Evolutionary conservation across 2,329 filamentous ascomycete genomes (phyloP), one percentile per base, ranked within the genome.

Genomic region (Diaporthe australafricana): DNA sequence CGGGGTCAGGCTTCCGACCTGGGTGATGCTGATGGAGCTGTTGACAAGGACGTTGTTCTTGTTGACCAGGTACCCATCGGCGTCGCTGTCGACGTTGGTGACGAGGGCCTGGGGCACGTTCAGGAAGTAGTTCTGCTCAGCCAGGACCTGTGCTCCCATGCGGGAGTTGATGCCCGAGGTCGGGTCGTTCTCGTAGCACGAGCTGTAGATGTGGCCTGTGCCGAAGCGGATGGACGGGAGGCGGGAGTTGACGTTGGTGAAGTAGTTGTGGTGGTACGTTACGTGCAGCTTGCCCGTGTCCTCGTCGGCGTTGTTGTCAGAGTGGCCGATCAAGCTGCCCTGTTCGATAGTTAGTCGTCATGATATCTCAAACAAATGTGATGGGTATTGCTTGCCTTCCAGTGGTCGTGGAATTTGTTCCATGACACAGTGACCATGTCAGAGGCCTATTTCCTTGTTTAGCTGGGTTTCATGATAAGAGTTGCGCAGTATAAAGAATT

Each of bases 251-350:
- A 79, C 77, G 73, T 85, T 83, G 27, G 77, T 75, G 84, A 83
- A 87, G 77, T 84, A 79, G 79, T 87, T 87, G 76, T 87, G 84
- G 75, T 87, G 85, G 73, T 86, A 87, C 0, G 83, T 86, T 69
- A 87, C 75, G 75, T 85, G 85, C 8, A 87, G 80, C 65, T 84
- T 79, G 7, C 84, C 84, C 2, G 72, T 79, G 75, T 85, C 85
- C 40, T 73, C 62, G n/a, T 30, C 72, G 4, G 77, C 81, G 82
- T 91, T 91, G 81, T 70, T 84, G 83, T 91, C 87, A 20, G 85
- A 87, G 85, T 91, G 89, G 25, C 88, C 89, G 74, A 91, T 82
- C 20, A 91, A 84, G 0, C 87, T 89, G 45, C 71, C 71, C 67
- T 71, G 8, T 22, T 22, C 12, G 17, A 16, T 25, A 20, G 27